Conservation (phyloP, 176 grass and related monocot species). For the Phoenix roebelenii region DNA sequence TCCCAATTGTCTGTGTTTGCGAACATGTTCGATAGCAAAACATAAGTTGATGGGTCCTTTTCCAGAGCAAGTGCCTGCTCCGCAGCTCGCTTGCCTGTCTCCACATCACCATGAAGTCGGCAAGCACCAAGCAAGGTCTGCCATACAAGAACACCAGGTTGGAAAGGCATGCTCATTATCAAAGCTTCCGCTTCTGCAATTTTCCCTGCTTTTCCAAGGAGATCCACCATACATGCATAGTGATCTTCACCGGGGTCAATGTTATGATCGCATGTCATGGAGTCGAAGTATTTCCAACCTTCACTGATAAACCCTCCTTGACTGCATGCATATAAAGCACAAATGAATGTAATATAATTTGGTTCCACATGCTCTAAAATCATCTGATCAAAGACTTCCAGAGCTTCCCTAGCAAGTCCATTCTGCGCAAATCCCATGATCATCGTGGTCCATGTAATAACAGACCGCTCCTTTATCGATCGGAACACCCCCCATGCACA, state of each 20-base stretch:
- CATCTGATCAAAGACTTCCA: constrained; percentile 41
- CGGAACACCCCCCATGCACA: constrained; percentile 29
- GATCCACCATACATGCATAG: constrained; percentile 59
- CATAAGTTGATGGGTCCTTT: constrained; percentile 40
- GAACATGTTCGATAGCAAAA: constrained; percentile 29
- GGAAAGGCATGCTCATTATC: constrained; percentile 38
- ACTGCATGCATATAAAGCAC: constrained; percentile 39
- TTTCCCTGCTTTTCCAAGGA: constrained; percentile 43
- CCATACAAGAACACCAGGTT: constrained; percentile 33
- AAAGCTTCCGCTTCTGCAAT: constrained; percentile 39
- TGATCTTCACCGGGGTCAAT: constrained; percentile 43
- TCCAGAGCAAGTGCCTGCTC: constrained; percentile 22
- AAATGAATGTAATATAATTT: constrained; percentile 40
- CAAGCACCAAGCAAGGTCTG: constrained; percentile 40
- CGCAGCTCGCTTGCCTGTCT: constrained; percentile 33
- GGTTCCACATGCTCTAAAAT: constrained; percentile 19
- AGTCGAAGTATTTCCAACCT: constrained; percentile 42
- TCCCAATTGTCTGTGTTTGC: constrained; percentile 23
- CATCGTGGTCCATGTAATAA: constrained; percentile 43
- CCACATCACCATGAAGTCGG: constrained; percentile 32
- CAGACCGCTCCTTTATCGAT: constrained; percentile 20
- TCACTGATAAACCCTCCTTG: constrained; percentile 44
- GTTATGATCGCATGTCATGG: constrained; percentile 35
- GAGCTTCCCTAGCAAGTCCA: constrained; percentile 23
- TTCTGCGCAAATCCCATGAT: constrained; percentile 50